These are phyloP conservation scores for Crepidotus variabilis DNA, from an alignment of 768 basidiomycete species.

Conservation along the genomic window DNA sequence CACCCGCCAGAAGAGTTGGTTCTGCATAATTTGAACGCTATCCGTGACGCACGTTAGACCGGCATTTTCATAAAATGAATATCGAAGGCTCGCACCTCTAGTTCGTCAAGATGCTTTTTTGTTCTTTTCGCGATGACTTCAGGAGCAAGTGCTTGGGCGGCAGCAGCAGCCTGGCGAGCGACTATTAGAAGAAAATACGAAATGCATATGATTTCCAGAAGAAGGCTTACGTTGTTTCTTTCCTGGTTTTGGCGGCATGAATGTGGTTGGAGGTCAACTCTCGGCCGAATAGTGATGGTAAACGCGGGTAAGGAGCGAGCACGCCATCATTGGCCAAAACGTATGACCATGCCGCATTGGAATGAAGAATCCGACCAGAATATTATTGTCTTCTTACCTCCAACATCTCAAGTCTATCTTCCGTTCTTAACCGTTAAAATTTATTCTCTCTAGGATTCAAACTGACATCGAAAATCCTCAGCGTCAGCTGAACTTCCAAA, in stretches of 20 bases:
- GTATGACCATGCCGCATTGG: constrained; percentile 1
- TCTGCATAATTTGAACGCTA: constrained; percentile 81
- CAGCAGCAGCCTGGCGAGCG: constrained; percentile 46
- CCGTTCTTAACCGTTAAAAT: background rate
- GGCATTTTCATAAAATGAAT: constrained; percentile 2
- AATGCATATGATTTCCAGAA: constrained; percentile 1
- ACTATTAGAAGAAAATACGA: constrained; percentile 24
- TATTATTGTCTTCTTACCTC: background rate
- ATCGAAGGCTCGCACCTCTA: constrained; percentile 51
- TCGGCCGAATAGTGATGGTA: constrained; percentile 17
- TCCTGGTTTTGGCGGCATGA: constrained; percentile 45
- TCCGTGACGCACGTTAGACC: constrained; percentile 9
- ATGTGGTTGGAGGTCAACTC: constrained; percentile 10
- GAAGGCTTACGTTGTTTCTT: constrained; percentile 44
- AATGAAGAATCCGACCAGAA: constrained; percentile 2
- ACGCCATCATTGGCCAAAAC: constrained; percentile 23
- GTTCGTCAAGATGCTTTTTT: constrained; percentile 76
- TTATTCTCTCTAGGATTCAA: background rate
- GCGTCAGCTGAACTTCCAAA: background rate
- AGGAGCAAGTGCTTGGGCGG: constrained; percentile 43
- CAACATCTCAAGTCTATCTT: background rate
- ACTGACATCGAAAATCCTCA: background rate
- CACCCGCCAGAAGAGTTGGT: constrained; percentile 37
- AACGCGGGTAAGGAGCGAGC: constrained; percentile 13
- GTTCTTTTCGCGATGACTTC: constrained; percentile 75